Conservation (phyloP, 2,329 filamentous ascomycete genomes). For the Alternaria novae-zelandiae region DNA sequence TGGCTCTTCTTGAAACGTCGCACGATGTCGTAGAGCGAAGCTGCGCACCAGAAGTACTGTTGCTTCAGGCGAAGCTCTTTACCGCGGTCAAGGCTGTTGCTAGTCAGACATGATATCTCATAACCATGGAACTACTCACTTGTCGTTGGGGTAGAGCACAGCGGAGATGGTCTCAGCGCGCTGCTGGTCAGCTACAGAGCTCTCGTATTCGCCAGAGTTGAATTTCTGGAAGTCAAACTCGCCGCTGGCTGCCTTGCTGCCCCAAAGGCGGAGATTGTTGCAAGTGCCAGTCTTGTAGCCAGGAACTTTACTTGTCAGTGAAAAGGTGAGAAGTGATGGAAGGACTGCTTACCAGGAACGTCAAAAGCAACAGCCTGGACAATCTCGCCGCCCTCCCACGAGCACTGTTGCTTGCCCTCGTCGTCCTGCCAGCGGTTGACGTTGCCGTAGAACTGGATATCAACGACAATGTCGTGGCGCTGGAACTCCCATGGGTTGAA, state of each 20-base stretch:
- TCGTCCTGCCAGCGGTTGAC: slow-evolving; percentile 76
- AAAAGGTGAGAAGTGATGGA: no score
- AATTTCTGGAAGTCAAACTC: slow-evolving; percentile 99
- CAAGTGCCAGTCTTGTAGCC: slow-evolving; percentile 89
- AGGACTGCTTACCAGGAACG: slow-evolving; percentile 59
- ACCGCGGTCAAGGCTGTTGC: slow-evolving; percentile 74
- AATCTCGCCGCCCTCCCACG: slow-evolving; percentile 92
- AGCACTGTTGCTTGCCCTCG: slow-evolving; percentile 73
- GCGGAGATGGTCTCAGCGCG: slow-evolving; percentile 98
- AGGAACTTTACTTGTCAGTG: slow-evolving; percentile 68
- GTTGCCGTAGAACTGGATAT: slow-evolving; percentile 94
- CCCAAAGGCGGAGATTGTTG: slow-evolving; percentile 97
- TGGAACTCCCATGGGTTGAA: slow-evolving; percentile 99
- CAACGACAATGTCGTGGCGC: slow-evolving; percentile 90
- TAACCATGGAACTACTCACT: slow-evolving; percentile 48
- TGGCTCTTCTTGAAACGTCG: slow-evolving; percentile 98
- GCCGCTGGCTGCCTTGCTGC: slow-evolving; percentile 93
- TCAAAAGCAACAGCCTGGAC: slow-evolving; percentile 94
- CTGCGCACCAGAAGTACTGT: slow-evolving; percentile 99
- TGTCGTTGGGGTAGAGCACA: slow-evolving; percentile 97
- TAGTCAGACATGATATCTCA: slow-evolving; percentile 14
- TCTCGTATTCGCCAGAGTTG: slow-evolving; percentile 97
- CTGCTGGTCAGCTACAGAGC: slow-evolving; percentile 96
- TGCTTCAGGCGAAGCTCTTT: slow-evolving; percentile 98
- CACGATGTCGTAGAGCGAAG: slow-evolving; percentile 94